Percentiles rank a stretch among this genome's conserved stretches.
phyloP scores from a whole-genome alignment of 208 protist species.

The Phytomonas sp. region DNA sequence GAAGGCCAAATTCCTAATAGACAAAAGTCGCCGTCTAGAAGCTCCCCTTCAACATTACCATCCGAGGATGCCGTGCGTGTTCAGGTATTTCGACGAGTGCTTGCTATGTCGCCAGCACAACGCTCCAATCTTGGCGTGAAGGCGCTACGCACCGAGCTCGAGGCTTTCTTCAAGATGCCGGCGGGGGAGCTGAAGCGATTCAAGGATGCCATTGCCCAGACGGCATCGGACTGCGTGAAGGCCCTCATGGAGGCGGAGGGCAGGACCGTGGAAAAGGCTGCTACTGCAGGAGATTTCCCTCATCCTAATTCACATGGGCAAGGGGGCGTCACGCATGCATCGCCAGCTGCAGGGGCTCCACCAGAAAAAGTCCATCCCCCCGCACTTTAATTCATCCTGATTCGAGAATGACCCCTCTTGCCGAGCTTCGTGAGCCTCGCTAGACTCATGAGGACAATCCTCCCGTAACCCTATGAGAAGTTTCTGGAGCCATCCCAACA shows the following conservation, averaged over 20 bases:
- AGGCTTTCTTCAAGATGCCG: slow-evolving; percentile 33
- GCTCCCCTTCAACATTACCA: background rate
- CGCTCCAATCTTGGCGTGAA: slow-evolving; percentile 51
- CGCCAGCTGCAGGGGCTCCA: background rate
- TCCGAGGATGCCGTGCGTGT: slow-evolving; percentile 61
- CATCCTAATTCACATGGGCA: background rate
- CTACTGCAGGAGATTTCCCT: background rate
- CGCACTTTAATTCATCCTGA: background rate
- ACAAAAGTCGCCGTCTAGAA: background rate
- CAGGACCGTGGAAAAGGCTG: slow-evolving; percentile 11
- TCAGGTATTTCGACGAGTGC: slow-evolving; percentile 54
- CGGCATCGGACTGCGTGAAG: slow-evolving; percentile 56
- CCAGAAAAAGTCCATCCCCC: background rate
- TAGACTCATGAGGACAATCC: background rate
- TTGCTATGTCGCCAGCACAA: slow-evolving; percentile 36
- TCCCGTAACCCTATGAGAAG: background rate
- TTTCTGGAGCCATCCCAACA: background rate
- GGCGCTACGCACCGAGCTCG: slow-evolving; percentile 46
- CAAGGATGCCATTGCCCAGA: slow-evolving; percentile 52
- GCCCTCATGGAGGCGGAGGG: slow-evolving; percentile 53
- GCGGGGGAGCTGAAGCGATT: slow-evolving; percentile 32
- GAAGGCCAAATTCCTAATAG: slow-evolving; percentile 5
- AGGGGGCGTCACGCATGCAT: background rate
- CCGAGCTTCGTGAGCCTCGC: background rate
- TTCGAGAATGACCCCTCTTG: background rate